A percentile compares a stretch with the other conserved stretches of the same genome.
phyloP scores from a whole-genome alignment of 2,329 filamentous ascomycete genomes.

The Trichoderma simmonsii region DNA sequence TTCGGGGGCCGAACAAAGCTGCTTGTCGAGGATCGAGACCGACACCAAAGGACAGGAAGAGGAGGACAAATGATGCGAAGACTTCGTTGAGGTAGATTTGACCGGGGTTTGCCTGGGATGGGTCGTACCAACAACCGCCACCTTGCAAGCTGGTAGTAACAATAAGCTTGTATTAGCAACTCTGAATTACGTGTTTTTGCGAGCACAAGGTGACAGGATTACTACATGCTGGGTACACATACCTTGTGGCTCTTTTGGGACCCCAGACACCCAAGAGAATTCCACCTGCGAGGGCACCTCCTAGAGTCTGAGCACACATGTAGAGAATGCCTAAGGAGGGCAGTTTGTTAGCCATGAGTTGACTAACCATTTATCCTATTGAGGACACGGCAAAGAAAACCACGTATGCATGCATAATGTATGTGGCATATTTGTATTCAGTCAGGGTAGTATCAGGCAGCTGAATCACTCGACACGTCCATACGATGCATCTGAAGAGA shows the following conservation, averaged over 20 bases:
- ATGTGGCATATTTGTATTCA: neutral
- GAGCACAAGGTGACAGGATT: neutral
- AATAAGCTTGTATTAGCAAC: neutral
- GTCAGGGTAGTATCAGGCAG: neutral
- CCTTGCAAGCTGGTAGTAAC: constrained; percentile 24
- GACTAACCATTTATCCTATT: too few relatives aligned
- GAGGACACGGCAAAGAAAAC: too few relatives aligned
- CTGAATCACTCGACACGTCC: neutral
- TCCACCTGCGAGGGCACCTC: constrained; percentile 43
- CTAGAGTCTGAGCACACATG: constrained; percentile 42
- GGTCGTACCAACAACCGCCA: constrained; percentile 39
- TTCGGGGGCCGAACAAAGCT: constrained; percentile 46
- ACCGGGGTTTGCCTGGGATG: constrained; percentile 32
- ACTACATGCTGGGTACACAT: neutral
- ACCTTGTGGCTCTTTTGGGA: constrained; percentile 30
- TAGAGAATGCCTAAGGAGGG: constrained; percentile 39
- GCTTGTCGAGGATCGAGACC: constrained; percentile 52
- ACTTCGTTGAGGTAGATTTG: constrained; percentile 49
- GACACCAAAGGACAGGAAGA: constrained; percentile 49
- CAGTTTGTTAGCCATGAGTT: neutral
- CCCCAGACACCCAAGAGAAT: constrained; percentile 38
- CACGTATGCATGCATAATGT: neutral
- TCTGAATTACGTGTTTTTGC: neutral
- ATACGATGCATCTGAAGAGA: neutral
- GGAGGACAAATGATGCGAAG: constrained; percentile 32